Conservation (phyloP, 306 rosid species). For the Hylodesmum podocarpum region DNA sequence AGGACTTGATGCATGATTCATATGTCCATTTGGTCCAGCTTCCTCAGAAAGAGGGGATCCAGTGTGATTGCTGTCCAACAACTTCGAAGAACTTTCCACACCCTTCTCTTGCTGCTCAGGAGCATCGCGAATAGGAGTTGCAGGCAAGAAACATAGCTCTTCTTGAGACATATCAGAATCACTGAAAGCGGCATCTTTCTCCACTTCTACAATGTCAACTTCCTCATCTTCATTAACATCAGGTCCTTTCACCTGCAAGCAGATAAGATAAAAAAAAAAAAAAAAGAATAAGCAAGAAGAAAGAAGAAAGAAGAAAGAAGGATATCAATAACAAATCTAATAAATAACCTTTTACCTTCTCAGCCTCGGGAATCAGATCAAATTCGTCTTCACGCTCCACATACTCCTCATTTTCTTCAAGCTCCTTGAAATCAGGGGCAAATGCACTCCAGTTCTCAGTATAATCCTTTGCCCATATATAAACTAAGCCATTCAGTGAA, state of each 20-base stretch:
- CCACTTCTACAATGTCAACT: constrained; percentile 76
- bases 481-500: constrained; percentile 80
- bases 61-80: constrained; percentile 73
- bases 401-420: constrained; percentile 95
- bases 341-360: constrained; percentile 57
- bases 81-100: constrained; percentile 70
- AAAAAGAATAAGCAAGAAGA: neutral
- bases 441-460: constrained; percentile 99
- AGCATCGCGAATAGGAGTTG: constrained; percentile 69
- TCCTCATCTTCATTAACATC: constrained; percentile 84
- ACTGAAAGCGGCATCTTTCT: constrained; percentile 80
- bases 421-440: constrained; percentile 99
- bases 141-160: constrained; percentile 87
- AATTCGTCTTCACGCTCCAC: constrained; percentile 95
- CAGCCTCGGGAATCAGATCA: constrained; percentile 88
- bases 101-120: constrained; percentile 71
- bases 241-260: constrained; percentile 72
- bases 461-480: constrained; percentile 98
- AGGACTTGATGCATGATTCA: constrained; percentile 75
- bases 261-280: constrained; percentile 1
- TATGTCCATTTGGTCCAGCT: constrained; percentile 72
- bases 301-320: neutral
- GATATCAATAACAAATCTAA: neutral
- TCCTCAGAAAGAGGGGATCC: constrained; percentile 96
- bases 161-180: constrained; percentile 93